Conservation (phyloP, 1,284 basidiomycete species). For the Trichosporon coremiiforme region DNA sequence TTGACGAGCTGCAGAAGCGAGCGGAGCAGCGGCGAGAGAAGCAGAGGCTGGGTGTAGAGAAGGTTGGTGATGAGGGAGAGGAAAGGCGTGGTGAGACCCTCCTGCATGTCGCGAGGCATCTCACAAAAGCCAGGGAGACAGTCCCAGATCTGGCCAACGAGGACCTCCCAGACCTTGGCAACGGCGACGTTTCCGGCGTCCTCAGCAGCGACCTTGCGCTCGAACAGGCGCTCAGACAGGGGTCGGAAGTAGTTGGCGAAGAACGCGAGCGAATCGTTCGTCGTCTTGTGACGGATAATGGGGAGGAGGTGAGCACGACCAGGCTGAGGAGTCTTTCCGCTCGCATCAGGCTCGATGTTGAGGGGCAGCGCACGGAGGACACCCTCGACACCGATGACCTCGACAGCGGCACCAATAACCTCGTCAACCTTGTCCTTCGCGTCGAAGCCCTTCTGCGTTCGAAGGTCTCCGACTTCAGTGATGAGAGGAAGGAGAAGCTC, state of each 20-base stretch:
- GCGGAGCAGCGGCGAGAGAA: slow-evolving; percentile 78
- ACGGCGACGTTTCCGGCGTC: slow-evolving; percentile 72
- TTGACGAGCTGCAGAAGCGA: slow-evolving; percentile 80
- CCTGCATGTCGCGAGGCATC: slow-evolving; percentile 74
- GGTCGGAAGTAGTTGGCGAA: slow-evolving; percentile 91
- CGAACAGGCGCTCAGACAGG: slow-evolving; percentile 89
- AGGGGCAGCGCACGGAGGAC: slow-evolving; percentile 78
- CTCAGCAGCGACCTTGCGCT: slow-evolving; percentile 74
- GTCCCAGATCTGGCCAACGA: slow-evolving; percentile 90
- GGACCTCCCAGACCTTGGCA: slow-evolving; percentile 89
- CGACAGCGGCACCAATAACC: slow-evolving; percentile 78
- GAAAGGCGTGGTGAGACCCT: slow-evolving; percentile 70
- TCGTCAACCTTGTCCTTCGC: slow-evolving; percentile 85
- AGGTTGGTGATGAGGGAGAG: slow-evolving; percentile 87
- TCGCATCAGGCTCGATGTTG: slow-evolving; percentile 75
- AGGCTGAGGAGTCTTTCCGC: slow-evolving; percentile 52
- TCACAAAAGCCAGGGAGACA: slow-evolving; percentile 67
- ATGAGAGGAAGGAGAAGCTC: slow-evolving; percentile 73
- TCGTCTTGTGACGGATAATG: slow-evolving; percentile 70
- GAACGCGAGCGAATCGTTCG: slow-evolving; percentile 80
- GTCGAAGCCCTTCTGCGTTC: slow-evolving; percentile 81
- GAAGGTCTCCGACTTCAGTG: slow-evolving; percentile 70
- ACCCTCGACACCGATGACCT: slow-evolving; percentile 79
- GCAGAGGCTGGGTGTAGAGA: slow-evolving; percentile 81
- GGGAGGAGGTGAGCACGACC: slow-evolving; percentile 89